Conservation (phyloP, 371 early-diverging fungal genomes). For the Rhizopus delemar region DNA sequence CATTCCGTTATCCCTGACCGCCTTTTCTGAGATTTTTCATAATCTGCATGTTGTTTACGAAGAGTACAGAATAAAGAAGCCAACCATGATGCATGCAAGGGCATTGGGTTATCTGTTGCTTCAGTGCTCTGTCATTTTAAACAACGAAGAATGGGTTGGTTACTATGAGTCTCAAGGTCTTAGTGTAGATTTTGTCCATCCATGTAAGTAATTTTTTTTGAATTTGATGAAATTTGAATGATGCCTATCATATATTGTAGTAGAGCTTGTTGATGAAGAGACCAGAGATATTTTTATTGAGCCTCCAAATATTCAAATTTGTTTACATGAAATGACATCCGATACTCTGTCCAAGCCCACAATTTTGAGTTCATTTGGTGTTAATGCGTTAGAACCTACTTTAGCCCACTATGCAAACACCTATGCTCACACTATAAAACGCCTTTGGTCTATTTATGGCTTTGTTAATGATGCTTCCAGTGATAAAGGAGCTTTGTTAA, state of each 20-base stretch:
- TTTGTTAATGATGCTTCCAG: slow-evolving; percentile 15
- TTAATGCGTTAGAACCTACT: slow-evolving; percentile 19
- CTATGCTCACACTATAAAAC: slow-evolving; percentile 22
- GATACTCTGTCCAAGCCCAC: slow-evolving; percentile 15
- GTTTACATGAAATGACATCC: slow-evolving; percentile 18
- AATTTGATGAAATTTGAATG: background rate
- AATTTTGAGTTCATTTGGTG: slow-evolving; percentile 21
- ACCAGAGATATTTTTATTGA: background rate
- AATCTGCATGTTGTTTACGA: slow-evolving; percentile 67
- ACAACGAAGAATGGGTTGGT: slow-evolving; percentile 47
- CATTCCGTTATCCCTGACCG: background rate
- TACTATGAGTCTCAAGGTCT: slow-evolving; percentile 43
- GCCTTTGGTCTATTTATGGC: slow-evolving; percentile 23
- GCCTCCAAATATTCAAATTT: slow-evolving; percentile 21
- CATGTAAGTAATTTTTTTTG: slow-evolving; percentile 4
- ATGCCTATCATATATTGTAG: background rate
- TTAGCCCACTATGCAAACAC: slow-evolving; percentile 11
- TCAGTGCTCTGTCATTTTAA: slow-evolving; percentile 43
- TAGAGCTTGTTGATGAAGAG: slow-evolving; percentile 4
- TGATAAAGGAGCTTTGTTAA: slow-evolving; percentile 28
- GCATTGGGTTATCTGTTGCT: slow-evolving; percentile 49
- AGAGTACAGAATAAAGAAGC: slow-evolving; percentile 56
- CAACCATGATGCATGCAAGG: slow-evolving; percentile 25
- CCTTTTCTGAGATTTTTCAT: slow-evolving; percentile 30
- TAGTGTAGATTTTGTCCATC: slow-evolving; percentile 6